A percentile compares a stretch with the other conserved stretches of the same genome.
phyloP scores from a whole-genome alignment of 345 rosid species.

The Mangifera indica region DNA sequence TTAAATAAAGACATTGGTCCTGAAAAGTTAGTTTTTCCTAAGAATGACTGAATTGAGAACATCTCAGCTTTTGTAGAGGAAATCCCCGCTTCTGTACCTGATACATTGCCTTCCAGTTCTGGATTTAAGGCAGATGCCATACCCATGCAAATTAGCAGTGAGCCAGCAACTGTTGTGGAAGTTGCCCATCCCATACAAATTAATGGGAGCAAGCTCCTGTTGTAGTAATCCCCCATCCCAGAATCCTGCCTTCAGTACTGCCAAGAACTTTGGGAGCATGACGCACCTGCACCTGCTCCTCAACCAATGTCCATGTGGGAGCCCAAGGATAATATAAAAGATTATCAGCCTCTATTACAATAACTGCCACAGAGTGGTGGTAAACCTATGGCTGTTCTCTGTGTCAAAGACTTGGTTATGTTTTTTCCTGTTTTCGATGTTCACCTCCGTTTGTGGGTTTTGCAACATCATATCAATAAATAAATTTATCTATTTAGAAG shows the following conservation, averaged over 20 bases:
- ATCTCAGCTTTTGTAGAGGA: background rate
- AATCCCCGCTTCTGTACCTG: too few species aligned
- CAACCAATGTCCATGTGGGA: background rate
- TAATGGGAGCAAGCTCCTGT: background rate
- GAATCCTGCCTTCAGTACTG: background rate
- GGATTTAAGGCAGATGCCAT: too few species aligned
- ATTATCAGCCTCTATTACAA: background rate
- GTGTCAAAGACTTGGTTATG: background rate
- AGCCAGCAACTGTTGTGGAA: too few species aligned
- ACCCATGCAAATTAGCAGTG: background rate
- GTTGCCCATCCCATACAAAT: too few species aligned
- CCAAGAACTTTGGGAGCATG: background rate
- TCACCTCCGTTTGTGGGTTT: background rate
- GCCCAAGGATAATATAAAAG: background rate
- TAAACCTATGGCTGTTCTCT: background rate
- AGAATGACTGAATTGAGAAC: background rate
- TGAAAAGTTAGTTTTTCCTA: background rate
- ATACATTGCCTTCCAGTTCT: too few species aligned
- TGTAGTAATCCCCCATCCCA: background rate
- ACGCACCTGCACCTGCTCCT: background rate
- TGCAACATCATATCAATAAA: background rate
- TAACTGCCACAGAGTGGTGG: background rate
- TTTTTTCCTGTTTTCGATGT: background rate
- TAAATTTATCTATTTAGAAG: too few species aligned
- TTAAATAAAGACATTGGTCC: background rate